Percentiles rank a stretch among this genome's conserved stretches.
Conservation (phyloP, 1,284 basidiomycete genomes). For the Sanguinoderma infundibulare region DNA sequence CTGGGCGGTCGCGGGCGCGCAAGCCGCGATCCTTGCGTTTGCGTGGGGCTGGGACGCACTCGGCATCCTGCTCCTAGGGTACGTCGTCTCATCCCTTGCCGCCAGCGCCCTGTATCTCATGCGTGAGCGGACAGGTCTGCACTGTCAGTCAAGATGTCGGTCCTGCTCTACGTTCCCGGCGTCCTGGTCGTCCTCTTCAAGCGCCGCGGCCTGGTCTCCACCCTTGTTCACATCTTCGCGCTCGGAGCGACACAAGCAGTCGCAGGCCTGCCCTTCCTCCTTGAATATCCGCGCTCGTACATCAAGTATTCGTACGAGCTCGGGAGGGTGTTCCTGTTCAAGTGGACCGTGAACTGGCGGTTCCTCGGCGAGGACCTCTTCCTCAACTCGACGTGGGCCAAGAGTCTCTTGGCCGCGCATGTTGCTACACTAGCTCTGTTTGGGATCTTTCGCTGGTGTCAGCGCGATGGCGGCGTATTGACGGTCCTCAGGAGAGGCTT, state of each 20-base stretch:
- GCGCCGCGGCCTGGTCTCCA: constrained; percentile 64
- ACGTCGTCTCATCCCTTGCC: constrained; percentile 30
- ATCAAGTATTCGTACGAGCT: constrained; percentile 85
- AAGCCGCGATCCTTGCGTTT: constrained; percentile 66
- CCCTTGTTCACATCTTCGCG: constrained; percentile 56
- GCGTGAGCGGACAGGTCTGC: constrained; percentile 62
- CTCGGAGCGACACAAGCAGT: constrained; percentile 63
- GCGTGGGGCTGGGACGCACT: constrained; percentile 61
- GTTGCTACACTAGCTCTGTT: constrained; percentile 64
- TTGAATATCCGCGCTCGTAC: constrained; percentile 68
- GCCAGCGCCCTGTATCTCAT: not conserved
- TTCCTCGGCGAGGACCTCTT: constrained; percentile 82
- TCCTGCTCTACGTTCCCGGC: constrained; percentile 91
- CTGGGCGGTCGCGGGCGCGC: constrained; percentile 72
- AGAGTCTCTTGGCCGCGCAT: constrained; percentile 71
- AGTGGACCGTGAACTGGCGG: constrained; percentile 99
- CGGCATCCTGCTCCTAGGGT: constrained; percentile 80
- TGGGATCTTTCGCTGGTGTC: constrained; percentile 76
- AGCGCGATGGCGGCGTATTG: constrained; percentile 64
- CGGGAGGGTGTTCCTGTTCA: constrained; percentile 87
- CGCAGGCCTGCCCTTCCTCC: constrained; percentile 78
- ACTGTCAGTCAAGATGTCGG: constrained; percentile 96
- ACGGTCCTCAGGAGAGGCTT: constrained; percentile 61
- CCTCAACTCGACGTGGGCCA: constrained; percentile 67
- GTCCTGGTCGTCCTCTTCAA: constrained; percentile 83